Base-by-base conservation (phyloP, 2,329 filamentous ascomycete species). In the Pseudogymnoascus sp. region DNA sequence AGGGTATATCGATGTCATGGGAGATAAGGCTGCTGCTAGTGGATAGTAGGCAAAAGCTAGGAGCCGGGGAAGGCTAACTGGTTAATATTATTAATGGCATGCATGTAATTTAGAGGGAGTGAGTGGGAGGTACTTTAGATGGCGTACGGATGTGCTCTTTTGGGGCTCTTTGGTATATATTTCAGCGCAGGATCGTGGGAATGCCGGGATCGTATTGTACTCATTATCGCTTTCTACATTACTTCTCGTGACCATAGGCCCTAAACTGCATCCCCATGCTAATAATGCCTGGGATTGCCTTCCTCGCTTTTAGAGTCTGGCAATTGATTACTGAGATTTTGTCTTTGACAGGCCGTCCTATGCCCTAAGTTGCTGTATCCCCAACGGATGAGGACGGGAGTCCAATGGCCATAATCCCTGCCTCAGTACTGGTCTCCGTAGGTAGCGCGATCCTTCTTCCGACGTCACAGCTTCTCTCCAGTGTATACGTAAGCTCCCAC, bases 1-100 rank as follows among this genome's bases (percentile, higher is more conserved):
- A 31, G 81, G 93, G 29, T 99, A 99, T 79, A 87, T 99, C 31
- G 95, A 99, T 81, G 91, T 99, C 65, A 97, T 97, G 92, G 89
- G 69, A 29, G 65, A 66, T 33, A 66, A 67, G 37, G 47, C 40
- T 26, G 59, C 40, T 60, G 31, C 26, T 33, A 56, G 50, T 35
- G 50, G 29, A 35, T 56, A 56, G 29, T 56, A 21, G 38, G 59
- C 24, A 61, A 44, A 24, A 29, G 24, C 7, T 21, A 24, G 21
- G 33, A 38, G 37, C 29, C 31, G 6, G 19, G 31, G 59, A n/a
- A 10, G 6, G 31, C 16, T 21, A n/a, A 8, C 16, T 37, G 33
- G 38, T 21, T 61, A 56, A 56, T 56, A 56, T 56, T 56, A 56
- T 56, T 56, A 56, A 56, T 56, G 29, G 50, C 29, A 33, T 35